phyloP scores from a whole-genome alignment of 495 filamentous ascomycete genomes.

The Filosporella fistucella region DNA sequence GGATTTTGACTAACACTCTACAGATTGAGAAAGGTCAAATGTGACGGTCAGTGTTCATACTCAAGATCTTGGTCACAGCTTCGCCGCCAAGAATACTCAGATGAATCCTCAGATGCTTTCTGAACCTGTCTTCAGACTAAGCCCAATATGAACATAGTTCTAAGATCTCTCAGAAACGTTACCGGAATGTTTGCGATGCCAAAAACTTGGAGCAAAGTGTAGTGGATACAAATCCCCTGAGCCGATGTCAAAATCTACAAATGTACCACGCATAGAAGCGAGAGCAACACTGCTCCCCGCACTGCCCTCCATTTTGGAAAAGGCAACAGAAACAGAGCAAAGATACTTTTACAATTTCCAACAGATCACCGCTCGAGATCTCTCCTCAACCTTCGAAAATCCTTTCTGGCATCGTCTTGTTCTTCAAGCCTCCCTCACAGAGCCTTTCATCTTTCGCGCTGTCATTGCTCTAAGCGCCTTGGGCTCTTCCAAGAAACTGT shows the following conservation, averaged over 20 bases:
- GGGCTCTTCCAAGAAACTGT: not conserved
- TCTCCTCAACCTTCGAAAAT: slow-evolving; percentile 39
- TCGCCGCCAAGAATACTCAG: too few species aligned
- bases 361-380: slow-evolving; percentile 30
- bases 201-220: not conserved
- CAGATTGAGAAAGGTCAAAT: slow-evolving; percentile 7
- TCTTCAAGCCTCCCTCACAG: slow-evolving; percentile 13
- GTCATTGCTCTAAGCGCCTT: slow-evolving; percentile 7
- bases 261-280: not conserved
- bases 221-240: slow-evolving; percentile 2
- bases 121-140: too few species aligned
- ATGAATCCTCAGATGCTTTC: too few species aligned
- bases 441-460: not conserved
- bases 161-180: too few species aligned
- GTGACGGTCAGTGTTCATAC: too few species aligned
- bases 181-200: not conserved
- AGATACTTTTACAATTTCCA: slow-evolving; percentile 34
- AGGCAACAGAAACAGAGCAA: not conserved
- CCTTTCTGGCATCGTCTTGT: slow-evolving; percentile 42
- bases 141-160: too few species aligned
- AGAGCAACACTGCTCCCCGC: not conserved
- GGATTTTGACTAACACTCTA: not conserved
- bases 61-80: too few species aligned
- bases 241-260: not conserved
- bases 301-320: not conserved